Conservation (phyloP, 352 stramenopile genomes). For the Globisporangium paddicum region DNA sequence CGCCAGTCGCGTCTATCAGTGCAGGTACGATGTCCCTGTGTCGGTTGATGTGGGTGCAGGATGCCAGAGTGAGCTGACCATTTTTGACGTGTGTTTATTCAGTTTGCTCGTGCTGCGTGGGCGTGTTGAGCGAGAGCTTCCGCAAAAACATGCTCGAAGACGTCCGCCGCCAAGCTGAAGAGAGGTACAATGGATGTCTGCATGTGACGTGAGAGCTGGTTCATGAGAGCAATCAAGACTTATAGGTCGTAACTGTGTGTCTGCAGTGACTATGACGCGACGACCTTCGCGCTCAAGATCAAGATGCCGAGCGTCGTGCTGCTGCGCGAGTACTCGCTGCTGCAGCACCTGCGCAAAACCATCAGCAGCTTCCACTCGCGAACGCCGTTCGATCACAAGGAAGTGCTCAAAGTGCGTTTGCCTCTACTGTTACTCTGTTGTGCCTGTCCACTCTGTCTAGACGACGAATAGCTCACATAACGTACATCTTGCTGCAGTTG, state of each 20-base stretch:
- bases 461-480: background rate
- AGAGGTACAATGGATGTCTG: conserved; percentile 18
- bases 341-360: conserved; percentile 42
- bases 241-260: background rate
- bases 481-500: conserved; percentile 15
- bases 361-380: conserved; percentile 30
- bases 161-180: conserved; percentile 28
- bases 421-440: background rate
- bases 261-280: conserved; percentile 52
- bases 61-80: background rate
- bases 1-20: background rate
- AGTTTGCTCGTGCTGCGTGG: conserved; percentile 73
- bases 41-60: background rate
- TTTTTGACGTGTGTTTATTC: background rate
- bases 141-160: conserved; percentile 38
- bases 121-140: conserved; percentile 45
- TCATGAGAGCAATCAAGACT: background rate
- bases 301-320: conserved; percentile 76
- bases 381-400: conserved; percentile 63
- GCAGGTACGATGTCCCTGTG: background rate
- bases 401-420: conserved; percentile 62
- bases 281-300: conserved; percentile 72
- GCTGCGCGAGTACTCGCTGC: conserved; percentile 71
- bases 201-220: background rate
- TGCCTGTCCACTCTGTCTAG: background rate